Percentiles rank a stretch among this genome's conserved stretches.
These are phyloP conservation scores for Auricularia cornea DNA, from an alignment of 768 basidiomycete genomes.

Conservation along the genomic window DNA sequence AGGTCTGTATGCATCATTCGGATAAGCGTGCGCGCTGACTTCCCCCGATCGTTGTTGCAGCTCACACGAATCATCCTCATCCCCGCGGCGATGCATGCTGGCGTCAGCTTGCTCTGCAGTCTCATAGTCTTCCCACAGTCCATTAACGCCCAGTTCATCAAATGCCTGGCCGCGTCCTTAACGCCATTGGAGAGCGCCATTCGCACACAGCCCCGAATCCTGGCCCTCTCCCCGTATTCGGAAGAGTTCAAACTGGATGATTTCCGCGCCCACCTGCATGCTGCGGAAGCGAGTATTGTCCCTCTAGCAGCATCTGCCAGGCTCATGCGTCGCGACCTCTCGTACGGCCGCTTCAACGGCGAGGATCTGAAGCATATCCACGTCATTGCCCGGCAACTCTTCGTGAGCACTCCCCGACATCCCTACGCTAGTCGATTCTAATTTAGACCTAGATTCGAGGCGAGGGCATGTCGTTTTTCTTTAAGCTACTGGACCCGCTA, in stretches of 20 bases:
- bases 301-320: slow-evolving; percentile 43
- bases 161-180: slow-evolving; percentile 39
- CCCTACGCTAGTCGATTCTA: too few relatives aligned
- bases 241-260: slow-evolving; percentile 30
- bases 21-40: too few relatives aligned
- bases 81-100: slow-evolving; percentile 53
- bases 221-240: slow-evolving; percentile 36
- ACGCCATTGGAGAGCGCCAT: slow-evolving; percentile 39
- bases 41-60: too few relatives aligned
- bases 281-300: slow-evolving; percentile 41
- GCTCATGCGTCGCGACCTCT: slow-evolving; percentile 50
- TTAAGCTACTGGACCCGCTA: slow-evolving; percentile 52
- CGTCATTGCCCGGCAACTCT: slow-evolving; percentile 30
- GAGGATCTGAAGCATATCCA: slow-evolving; percentile 47
- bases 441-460: slow-evolving; percentile 36
- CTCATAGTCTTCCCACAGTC: slow-evolving; percentile 55
- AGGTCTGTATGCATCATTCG: slow-evolving; percentile 18
- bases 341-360: slow-evolving; percentile 53
- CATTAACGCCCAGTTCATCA: slow-evolving; percentile 51
- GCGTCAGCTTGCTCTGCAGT: slow-evolving; percentile 42
- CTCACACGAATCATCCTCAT: slow-evolving; percentile 45
- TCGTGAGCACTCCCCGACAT: not conserved
- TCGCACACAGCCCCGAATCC: slow-evolving; percentile 36
- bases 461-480: slow-evolving; percentile 58
- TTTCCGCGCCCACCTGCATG: slow-evolving; percentile 25